Percentiles rank a stretch among this genome's conserved stretches.
These are phyloP conservation scores for Suillus decipiens DNA, from an alignment of 768 basidiomycete genomes.

Conservation along the genomic window DNA sequence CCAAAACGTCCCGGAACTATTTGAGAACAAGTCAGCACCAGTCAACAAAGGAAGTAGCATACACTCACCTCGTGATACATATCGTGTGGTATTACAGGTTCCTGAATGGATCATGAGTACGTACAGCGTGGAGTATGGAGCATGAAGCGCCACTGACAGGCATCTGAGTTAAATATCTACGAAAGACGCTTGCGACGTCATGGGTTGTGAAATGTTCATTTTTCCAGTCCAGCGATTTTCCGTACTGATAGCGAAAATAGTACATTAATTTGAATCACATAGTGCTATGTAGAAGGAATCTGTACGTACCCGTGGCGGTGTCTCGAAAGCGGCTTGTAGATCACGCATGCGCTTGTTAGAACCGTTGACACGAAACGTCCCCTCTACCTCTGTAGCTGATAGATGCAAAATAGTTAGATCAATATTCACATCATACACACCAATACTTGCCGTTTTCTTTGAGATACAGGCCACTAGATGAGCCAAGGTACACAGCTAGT, in stretches of 20 bases:
- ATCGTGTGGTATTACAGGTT: conserved; percentile 91
- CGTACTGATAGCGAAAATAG: conserved; percentile 59
- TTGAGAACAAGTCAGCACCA: conserved; percentile 16
- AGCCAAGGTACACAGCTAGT: conserved; percentile 12
- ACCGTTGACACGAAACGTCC: conserved; percentile 95
- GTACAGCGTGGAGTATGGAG: conserved; percentile 11
- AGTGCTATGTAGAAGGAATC: neutral
- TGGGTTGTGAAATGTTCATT: conserved; percentile 86
- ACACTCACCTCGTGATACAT: conserved; percentile 82
- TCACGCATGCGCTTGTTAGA: conserved; percentile 95
- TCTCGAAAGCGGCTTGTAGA: conserved; percentile 87
- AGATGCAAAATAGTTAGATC: conserved; percentile 6
- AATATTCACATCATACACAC: conserved; percentile 1
- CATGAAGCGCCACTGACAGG: conserved; percentile 61
- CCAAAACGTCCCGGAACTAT: conserved; percentile 79
- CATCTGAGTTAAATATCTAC: conserved; percentile 95
- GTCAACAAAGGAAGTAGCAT: conserved; percentile 9
- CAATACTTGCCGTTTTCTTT: conserved; percentile 80
- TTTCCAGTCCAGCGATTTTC: conserved; percentile 92
- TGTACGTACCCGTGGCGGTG: conserved; percentile 72
- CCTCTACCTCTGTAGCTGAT: conserved; percentile 85
- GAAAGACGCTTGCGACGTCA: conserved; percentile 95
- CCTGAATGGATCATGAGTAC: conserved; percentile 46
- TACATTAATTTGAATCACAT: conserved; percentile 2
- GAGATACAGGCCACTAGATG: conserved; percentile 79